Base-by-base conservation (phyloP, 2,329 filamentous ascomycete genomes). In the Microthyrium microscopicum region DNA sequence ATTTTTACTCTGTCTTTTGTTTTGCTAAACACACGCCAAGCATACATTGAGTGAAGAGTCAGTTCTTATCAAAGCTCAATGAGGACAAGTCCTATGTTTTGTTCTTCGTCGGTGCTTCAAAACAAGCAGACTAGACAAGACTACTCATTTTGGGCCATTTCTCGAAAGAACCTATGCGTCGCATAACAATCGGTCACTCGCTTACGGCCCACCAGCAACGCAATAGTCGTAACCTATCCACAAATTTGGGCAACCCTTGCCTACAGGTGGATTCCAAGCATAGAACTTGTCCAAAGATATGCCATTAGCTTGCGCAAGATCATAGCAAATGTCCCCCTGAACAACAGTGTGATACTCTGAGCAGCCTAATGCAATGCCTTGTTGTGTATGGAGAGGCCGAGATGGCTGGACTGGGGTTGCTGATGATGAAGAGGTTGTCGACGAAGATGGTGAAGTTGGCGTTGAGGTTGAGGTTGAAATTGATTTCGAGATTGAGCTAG, bases 171-270 rank as follows among this genome's bases (percentile, higher is more conserved):
- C n/a, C n/a, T n/a, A n/a, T n/a, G n/a, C n/a, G n/a, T n/a, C n/a
- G n/a, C n/a, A n/a, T n/a, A n/a, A n/a, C n/a, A n/a, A n/a, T n/a
- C n/a, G n/a, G n/a, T n/a, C n/a, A n/a, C n/a, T n/a, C n/a, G n/a
- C n/a, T n/a, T n/a, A n/a, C n/a, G n/a, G n/a, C n/a, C n/a, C n/a
- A 25, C 22, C 22, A 9, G 9, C 29, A 31, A 31, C 17, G 29
- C 29, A 31, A 19, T 31, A 31, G 8, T 8, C 6, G 21, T 31
- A 31, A 9, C 29, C 29, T 9, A 20, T 8, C 12, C 6, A 21
- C 17, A 31, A 20, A 6, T 16, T 12, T 6, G 6, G 6, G 19
- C 29, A 31, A 8, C 21, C 19, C 7, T 15, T 15, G 6, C 18
- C 18, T 7, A 31, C 8, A 9, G 15, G 7, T 9, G 29, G 29